Evolutionary conservation across 169 alveolate genomes (phyloP).

Genomic region (Pseudocohnilembus persalinus): DNA sequence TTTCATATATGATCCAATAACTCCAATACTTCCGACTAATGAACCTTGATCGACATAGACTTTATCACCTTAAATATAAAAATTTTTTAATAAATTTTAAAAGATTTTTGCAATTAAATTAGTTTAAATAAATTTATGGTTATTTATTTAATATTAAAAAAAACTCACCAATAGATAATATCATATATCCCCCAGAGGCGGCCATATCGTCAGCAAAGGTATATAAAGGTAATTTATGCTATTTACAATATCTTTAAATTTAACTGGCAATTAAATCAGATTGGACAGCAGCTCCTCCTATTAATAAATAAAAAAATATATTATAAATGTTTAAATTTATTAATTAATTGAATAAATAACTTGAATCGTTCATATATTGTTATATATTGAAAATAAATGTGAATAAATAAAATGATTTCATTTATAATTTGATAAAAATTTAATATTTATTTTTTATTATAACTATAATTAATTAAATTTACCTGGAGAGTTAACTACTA

Average conservation of each 20-base stretch:
- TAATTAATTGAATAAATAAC: too few species aligned
- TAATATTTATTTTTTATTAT: background rate
- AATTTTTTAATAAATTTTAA: too few species aligned
- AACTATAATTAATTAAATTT: background rate
- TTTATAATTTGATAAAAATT: background rate
- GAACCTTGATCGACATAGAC: slow-evolving; percentile 35
- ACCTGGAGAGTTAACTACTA: slow-evolving; percentile 45
- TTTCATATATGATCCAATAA: slow-evolving; percentile 32
- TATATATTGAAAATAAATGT: background rate
- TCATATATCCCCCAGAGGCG: slow-evolving; percentile 45
- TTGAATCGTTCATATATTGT: background rate
- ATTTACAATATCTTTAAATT: slow-evolving; percentile 12
- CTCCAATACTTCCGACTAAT: slow-evolving; percentile 49
- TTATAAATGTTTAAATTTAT: background rate
- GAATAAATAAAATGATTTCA: background rate
- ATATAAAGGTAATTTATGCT: slow-evolving; percentile 28
- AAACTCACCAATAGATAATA: slow-evolving; percentile 28
- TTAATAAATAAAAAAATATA: background rate
- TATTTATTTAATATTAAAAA: background rate
- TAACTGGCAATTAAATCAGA: slow-evolving; percentile 25
- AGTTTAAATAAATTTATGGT: too few species aligned
- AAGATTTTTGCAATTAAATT: too few species aligned
- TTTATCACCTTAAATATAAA: slow-evolving; percentile 23
- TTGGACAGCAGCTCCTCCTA: slow-evolving; percentile 34
- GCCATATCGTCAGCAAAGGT: slow-evolving; percentile 55